phyloP scores from a whole-genome alignment of 139 green algal species.

The Chlamydomonas sp. region DNA sequence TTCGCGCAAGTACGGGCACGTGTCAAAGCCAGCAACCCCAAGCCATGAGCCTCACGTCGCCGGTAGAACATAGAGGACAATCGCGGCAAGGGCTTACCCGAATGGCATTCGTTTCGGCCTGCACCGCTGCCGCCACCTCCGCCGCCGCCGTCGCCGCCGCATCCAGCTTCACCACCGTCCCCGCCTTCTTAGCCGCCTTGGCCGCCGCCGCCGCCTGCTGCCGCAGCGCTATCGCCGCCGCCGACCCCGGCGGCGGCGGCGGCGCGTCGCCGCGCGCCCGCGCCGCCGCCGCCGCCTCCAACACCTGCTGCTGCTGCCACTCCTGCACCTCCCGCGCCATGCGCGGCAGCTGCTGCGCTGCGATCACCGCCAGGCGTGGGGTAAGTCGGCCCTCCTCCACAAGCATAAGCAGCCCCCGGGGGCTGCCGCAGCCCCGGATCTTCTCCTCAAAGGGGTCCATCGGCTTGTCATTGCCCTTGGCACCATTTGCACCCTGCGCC shows the following conservation, averaged over 20 bases:
- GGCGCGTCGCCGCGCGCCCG: too few species aligned
- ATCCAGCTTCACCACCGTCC: too few species aligned
- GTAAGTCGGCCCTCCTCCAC: not conserved
- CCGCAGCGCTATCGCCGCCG: not conserved
- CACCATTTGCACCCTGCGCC: too few species aligned
- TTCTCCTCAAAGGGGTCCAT: not conserved
- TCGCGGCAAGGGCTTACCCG: not conserved
- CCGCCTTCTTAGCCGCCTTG: not conserved
- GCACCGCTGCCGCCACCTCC: not conserved
- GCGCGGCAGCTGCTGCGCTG: slow-evolving; percentile 24
- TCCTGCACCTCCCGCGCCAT: not conserved
- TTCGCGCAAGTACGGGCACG: too few species aligned
- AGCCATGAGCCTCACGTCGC: too few species aligned
- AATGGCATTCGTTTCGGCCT: not conserved
- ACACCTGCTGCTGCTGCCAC: not conserved
- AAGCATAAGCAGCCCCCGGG: not conserved
- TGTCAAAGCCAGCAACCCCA: too few species aligned
- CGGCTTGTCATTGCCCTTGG: too few species aligned
- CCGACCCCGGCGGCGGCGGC: not conserved
- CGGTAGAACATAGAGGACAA: not conserved
- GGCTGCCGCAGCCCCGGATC: not conserved
- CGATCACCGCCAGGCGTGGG: not conserved
- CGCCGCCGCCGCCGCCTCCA: too few species aligned
- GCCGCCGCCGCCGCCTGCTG: not conserved
- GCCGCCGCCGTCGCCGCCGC: not conserved